A percentile compares a stretch with the other conserved stretches of the same genome.
Evolutionary conservation across 2,329 filamentous ascomycete species (phyloP).

Genomic region (Paraphaeosphaeria sporulosa): DNA sequence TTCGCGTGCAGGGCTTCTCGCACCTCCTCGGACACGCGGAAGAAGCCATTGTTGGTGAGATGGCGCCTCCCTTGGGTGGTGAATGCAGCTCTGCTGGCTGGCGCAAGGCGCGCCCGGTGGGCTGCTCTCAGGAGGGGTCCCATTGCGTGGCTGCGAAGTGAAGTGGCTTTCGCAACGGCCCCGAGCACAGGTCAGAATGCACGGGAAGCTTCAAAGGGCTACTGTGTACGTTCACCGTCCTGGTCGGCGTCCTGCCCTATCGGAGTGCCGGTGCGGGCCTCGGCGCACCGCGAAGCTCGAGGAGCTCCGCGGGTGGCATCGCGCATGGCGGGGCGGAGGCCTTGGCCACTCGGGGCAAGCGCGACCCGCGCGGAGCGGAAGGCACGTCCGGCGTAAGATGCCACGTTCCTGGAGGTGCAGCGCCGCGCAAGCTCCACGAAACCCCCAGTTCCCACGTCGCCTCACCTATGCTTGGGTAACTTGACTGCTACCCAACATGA

Average conservation of each 20-base stretch:
- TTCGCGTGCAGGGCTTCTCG: slow-evolving; percentile 75
- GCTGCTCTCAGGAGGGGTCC: slow-evolving; percentile 28
- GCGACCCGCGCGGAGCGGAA: slow-evolving; percentile 21
- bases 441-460: slow-evolving; percentile 23
- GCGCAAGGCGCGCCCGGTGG: slow-evolving; percentile 25
- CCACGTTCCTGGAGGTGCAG: slow-evolving; percentile 49
- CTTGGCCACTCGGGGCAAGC: slow-evolving; percentile 34
- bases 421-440: slow-evolving; percentile 25
- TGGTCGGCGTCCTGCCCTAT: not conserved
- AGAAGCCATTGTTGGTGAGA: slow-evolving; percentile 58
- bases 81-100: slow-evolving; percentile 1
- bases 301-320: not conserved
- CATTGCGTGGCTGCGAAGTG: slow-evolving; percentile 29
- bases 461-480: slow-evolving; percentile 44
- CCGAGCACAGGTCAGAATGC: not conserved
- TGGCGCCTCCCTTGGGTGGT: slow-evolving; percentile 27
- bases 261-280: not conserved
- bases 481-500: slow-evolving; percentile 48
- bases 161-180: not conserved
- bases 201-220: not conserved
- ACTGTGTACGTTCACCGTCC: not conserved
- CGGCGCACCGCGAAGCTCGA: not conserved
- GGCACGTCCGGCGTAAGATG: slow-evolving; percentile 38
- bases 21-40: slow-evolving; percentile 84
- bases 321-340: slow-evolving; percentile 1